Conservation (phyloP, 2,329 filamentous ascomycete genomes). For the Pseudomassariella vexata region DNA sequence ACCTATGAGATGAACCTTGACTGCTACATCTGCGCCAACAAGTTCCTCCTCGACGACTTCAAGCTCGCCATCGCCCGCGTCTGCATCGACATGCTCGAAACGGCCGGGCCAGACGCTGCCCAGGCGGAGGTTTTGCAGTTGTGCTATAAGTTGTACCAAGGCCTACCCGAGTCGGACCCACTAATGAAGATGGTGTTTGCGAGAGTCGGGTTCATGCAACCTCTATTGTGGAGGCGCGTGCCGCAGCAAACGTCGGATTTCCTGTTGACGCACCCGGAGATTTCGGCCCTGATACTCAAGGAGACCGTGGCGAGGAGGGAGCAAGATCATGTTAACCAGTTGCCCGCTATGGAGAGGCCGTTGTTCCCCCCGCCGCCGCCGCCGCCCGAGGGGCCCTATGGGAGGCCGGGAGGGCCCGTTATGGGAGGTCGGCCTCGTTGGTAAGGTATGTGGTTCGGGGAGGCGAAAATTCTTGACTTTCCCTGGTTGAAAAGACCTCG, state of each 20-base stretch:
- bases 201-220: slow-evolving; percentile 41
- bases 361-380: slow-evolving; percentile 12
- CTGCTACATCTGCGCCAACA: slow-evolving; percentile 43
- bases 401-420: background rate
- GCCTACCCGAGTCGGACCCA: slow-evolving; percentile 35
- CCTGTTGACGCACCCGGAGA: slow-evolving; percentile 36
- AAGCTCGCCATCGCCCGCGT: slow-evolving; percentile 33
- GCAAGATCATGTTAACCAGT: slow-evolving; percentile 26
- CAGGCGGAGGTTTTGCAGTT: slow-evolving; percentile 36
- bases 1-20: slow-evolving; percentile 40
- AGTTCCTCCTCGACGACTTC: slow-evolving; percentile 40
- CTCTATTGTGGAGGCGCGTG: slow-evolving; percentile 34
- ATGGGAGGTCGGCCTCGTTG: no score
- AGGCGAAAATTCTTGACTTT: no score
- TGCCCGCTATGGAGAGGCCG: slow-evolving; percentile 40
- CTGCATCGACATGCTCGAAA: slow-evolving; percentile 40
- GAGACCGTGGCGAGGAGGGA: slow-evolving; percentile 40
- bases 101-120: slow-evolving; percentile 34
- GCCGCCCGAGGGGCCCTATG: slow-evolving; percentile 3
- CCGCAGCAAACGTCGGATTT: slow-evolving; percentile 36
- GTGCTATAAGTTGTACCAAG: slow-evolving; percentile 35
- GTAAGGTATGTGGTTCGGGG: no score
- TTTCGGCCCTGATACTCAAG: slow-evolving; percentile 38
- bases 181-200: slow-evolving; percentile 43
- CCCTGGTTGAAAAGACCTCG: no score